phyloP scores from a whole-genome alignment of 345 rosid genomes.

The Lepidium didymum region DNA sequence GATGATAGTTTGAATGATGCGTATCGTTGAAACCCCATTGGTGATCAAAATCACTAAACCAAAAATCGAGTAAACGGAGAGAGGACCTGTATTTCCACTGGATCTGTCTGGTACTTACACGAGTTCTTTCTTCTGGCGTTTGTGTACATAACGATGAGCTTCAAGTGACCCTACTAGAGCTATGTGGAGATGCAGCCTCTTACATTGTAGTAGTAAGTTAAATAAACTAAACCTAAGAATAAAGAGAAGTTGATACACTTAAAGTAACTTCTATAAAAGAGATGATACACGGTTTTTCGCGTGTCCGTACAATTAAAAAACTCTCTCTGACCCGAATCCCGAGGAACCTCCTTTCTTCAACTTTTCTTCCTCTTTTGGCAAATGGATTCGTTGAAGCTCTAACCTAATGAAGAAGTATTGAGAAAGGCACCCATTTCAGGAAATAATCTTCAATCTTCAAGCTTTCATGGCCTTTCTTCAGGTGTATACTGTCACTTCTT shows the following conservation, averaged over 20 bases:
- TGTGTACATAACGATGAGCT: slow-evolving; percentile 27
- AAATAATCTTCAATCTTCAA: no score
- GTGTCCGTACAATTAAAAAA: no score
- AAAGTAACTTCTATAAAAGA: slow-evolving; percentile 19
- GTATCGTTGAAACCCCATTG: not conserved
- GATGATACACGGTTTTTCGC: no score
- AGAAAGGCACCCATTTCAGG: no score
- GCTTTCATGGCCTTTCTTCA: no score
- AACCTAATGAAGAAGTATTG: no score
- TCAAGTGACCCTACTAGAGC: slow-evolving; percentile 10
- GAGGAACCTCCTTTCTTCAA: no score
- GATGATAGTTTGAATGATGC: slow-evolving; percentile 33
- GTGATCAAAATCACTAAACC: not conserved
- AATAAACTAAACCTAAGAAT: slow-evolving; percentile 5
- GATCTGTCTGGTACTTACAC: slow-evolving; percentile 15
- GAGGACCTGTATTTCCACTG: slow-evolving; percentile 13
- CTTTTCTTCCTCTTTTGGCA: no score
- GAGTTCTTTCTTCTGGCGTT: slow-evolving; percentile 18
- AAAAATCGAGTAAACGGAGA: not conserved
- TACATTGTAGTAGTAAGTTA: slow-evolving; percentile 11
- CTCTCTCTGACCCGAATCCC: no score
- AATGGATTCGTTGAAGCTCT: no score
- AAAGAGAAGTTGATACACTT: slow-evolving; percentile 22
- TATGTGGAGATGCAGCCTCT: slow-evolving; percentile 13
- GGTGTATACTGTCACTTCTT: no score